Evolutionary conservation across 345 rosid genomes (phyloP), one percentile per base, ranked within the genome.

Genomic region (Erodium maritimum): DNA sequence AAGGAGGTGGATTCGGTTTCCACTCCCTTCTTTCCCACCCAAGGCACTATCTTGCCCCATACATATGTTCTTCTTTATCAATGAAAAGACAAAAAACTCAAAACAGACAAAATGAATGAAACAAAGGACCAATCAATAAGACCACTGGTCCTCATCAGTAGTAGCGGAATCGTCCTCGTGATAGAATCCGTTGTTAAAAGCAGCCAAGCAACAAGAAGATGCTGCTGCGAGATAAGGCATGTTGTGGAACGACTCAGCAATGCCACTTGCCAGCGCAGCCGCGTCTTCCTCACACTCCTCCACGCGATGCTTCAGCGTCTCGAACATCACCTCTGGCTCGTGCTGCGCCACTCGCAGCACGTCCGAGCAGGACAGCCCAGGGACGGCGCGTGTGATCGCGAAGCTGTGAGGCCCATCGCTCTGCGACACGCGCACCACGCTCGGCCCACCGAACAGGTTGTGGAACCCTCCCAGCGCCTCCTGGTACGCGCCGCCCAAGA

Each of bases 381-480:
- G 84, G 33, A 81, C 65, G 1, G 90, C 97, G 18, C 73, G 76
- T 1, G 95, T 90, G 71, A 90, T 87, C 0, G 95, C 91, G 50
- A 93, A 93, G 83, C 95, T 75, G 17, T 87, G 79, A 0, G 99
- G 99, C 21, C 97, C 96, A 67, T 87, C 96, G 23, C 95, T 80
- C 81, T 93, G 99, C 23, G 72, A 80, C 20, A 90, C 91, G 1
- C 88, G 81, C 12, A 93, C 91, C 19, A 90, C 79, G 20, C 96
- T 93, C 10, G 99, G 99, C 50, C 97, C 87, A 3, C 99, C 95
- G 34, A 90, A 93, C 71, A 93, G 62, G 80, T 93, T 93, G 75
- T 93, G 99, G 23, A 85, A 65, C 64, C 99, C 99, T 48, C 99
- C 99, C 55, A 93, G 83, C 34, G 97, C 99, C 80, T 93, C 97